phyloP scores from a whole-genome alignment of 257 asterid genomes.

The Petrea volubilis region DNA sequence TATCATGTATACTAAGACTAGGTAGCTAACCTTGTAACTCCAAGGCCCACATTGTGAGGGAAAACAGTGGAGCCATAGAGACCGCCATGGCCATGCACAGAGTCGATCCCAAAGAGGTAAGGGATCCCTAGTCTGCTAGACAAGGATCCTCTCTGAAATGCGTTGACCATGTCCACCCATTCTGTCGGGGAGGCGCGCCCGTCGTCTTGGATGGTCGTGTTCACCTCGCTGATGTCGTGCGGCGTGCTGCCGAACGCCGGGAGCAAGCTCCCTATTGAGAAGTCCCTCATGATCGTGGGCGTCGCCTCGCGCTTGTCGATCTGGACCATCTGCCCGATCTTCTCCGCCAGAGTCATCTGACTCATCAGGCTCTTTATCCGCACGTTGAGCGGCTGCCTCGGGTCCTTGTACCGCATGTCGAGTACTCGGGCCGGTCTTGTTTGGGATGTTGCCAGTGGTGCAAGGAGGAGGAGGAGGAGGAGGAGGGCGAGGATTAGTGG shows the following conservation, averaged over 20 bases:
- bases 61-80: constrained; percentile 15
- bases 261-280: constrained; percentile 25
- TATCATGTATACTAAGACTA: too few relatives aligned
- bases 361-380: constrained; percentile 21
- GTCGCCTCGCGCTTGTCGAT: constrained; percentile 11
- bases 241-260: background rate
- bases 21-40: too few relatives aligned
- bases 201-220: background rate
- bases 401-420: constrained; percentile 27
- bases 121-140: constrained; percentile 23
- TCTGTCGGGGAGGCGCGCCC: constrained; percentile 1
- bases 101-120: constrained; percentile 7
- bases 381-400: background rate
- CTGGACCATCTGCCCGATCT: constrained; percentile 34
- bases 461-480: too few relatives aligned
- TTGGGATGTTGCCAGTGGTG: too few relatives aligned
- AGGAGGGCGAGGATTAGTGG: too few relatives aligned
- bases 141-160: constrained; percentile 5
- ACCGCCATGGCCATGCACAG: constrained; percentile 22
- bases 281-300: constrained; percentile 23
- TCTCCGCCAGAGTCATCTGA: constrained; percentile 29
- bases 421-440: background rate
- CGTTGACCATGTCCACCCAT: constrained; percentile 26
- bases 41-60: constrained; percentile 25
- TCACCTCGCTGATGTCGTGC: background rate